Evolutionary conservation across 192 early-diverging fungal genomes (phyloP).

Genomic region (Coemansia sp.): DNA sequence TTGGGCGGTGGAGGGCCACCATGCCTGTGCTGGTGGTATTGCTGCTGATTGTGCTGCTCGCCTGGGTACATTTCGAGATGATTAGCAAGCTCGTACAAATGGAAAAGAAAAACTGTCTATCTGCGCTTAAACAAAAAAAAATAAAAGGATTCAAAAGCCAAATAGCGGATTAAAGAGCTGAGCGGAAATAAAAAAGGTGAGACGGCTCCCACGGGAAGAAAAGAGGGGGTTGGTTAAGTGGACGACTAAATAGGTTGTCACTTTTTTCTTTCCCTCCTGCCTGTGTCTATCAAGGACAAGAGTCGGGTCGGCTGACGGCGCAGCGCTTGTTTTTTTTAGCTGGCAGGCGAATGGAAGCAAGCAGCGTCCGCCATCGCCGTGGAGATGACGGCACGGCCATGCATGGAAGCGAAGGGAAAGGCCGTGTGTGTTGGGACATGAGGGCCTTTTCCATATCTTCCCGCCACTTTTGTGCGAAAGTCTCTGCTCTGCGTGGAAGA

Average conservation of each 20-base stretch:
- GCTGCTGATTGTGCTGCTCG: slow-evolving; percentile 14
- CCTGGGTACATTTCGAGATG: slow-evolving; percentile 48
- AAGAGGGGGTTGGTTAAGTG: background rate
- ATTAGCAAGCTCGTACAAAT: no score
- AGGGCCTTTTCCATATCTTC: no score
- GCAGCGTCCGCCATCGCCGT: background rate
- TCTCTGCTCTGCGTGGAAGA: no score
- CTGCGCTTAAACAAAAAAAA: background rate
- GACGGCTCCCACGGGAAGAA: background rate
- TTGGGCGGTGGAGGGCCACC: slow-evolving; percentile 1
- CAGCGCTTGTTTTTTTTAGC: background rate
- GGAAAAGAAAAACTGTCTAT: no score
- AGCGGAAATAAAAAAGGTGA: background rate
- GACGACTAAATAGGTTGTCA: no score
- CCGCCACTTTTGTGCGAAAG: no score
- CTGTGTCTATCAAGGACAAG: no score
- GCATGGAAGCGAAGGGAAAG: no score
- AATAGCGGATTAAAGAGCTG: background rate
- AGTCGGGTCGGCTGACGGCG: no score
- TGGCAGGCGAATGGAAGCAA: background rate
- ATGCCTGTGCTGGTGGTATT: slow-evolving; percentile 3
- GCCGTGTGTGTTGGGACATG: no score
- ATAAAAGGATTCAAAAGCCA: background rate
- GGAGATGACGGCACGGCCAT: no score
- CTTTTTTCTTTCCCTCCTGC: no score